Evolutionary conservation across 148 eudicot species (phyloP).

Genomic region (Rhododendron williamsianum): DNA sequence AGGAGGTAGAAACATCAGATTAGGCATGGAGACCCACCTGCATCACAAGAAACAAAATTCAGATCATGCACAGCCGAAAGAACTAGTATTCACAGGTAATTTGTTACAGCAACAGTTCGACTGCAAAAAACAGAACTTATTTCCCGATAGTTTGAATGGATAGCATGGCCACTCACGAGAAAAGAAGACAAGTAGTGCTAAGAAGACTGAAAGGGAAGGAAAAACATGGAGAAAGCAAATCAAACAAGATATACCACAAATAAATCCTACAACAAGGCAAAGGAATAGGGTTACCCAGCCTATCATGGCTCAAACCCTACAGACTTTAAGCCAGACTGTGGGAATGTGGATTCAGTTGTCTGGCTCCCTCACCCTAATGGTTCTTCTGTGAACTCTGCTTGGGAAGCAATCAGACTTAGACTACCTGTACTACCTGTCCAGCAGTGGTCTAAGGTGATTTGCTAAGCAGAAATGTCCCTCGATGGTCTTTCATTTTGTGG

Average conservation of each 20-base stretch:
- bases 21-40: neutral
- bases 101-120: neutral
- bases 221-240: neutral
- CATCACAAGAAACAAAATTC: neutral
- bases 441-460: neutral
- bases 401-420: neutral
- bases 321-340: neutral
- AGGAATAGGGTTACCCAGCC: neutral
- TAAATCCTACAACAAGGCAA: neutral
- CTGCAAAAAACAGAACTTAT: neutral
- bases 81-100: neutral
- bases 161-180: neutral
- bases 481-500: neutral
- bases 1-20: neutral
- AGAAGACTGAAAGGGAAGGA: neutral
- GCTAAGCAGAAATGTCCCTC: neutral
- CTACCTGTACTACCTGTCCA: neutral
- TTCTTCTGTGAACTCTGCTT: neutral
- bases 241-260: neutral
- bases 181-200: neutral
- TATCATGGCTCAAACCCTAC: neutral
- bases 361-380: neutral
- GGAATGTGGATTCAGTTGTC: neutral
- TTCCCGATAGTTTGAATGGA: neutral
- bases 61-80: neutral